A percentile compares a stretch with the other conserved stretches of the same genome.
Conservation (phyloP, 495 filamentous ascomycete species). For the Platismatia glauca region DNA sequence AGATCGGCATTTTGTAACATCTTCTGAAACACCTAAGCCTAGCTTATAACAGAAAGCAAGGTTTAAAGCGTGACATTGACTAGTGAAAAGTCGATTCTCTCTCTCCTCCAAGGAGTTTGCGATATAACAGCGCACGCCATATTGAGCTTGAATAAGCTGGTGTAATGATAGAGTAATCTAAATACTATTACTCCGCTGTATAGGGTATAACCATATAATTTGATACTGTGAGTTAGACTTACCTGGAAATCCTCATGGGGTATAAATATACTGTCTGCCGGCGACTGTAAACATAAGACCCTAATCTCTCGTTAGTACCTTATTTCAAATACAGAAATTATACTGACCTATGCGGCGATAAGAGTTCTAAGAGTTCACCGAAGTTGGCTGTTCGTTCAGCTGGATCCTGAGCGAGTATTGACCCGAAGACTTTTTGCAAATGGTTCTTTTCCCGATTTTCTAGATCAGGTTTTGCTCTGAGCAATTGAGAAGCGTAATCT, state of each 20-base stretch:
- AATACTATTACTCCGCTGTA: not conserved
- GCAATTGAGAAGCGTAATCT: not conserved
- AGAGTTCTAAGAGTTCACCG: not conserved
- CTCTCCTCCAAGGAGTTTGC: not conserved
- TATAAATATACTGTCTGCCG: not conserved
- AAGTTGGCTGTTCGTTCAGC: not conserved
- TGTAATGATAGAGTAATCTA: not conserved
- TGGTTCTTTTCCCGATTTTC: not conserved
- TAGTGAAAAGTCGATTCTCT: not conserved
- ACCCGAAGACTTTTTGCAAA: not conserved
- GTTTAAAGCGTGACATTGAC: not conserved
- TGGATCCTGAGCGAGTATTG: conserved; percentile 1
- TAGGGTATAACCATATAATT: not conserved
- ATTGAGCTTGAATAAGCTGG: not conserved
- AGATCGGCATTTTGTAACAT: not conserved
- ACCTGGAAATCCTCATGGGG: not conserved
- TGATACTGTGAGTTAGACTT: not conserved
- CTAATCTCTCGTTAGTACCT: not conserved
- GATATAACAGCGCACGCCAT: not conserved
- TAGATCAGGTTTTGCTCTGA: not conserved
- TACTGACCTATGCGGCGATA: conserved; percentile 2
- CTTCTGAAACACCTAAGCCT: not conserved
- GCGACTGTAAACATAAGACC: not conserved
- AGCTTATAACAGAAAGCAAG: conserved; percentile 3
- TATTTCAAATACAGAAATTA: not conserved